Percentiles rank a stretch among this genome's conserved stretches.
phyloP scores from a whole-genome alignment of 441 rosid species.

The Brassica hybrid region DNA sequence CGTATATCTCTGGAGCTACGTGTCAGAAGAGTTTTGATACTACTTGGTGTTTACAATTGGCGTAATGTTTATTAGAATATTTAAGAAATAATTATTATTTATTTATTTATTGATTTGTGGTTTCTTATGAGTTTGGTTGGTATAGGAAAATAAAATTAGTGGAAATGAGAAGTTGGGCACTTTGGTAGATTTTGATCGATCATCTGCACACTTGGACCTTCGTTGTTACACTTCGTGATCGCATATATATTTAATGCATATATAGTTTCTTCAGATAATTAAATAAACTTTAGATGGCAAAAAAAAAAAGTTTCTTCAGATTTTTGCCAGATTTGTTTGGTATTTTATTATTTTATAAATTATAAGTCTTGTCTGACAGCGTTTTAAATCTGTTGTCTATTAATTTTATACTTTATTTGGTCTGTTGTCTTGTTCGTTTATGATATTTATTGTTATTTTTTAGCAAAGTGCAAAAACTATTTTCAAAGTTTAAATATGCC shows the following conservation, averaged over 20 bases:
- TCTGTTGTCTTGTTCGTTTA: not conserved
- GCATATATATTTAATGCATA: not conserved
- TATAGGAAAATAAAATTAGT: conserved; percentile 17
- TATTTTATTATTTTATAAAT: not conserved
- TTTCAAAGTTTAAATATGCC: conserved; percentile 1
- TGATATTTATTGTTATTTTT: not conserved
- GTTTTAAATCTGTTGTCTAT: not conserved
- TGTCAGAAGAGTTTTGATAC: conserved; percentile 5
- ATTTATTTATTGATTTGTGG: conserved; percentile 10
- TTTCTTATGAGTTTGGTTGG: conserved; percentile 35
- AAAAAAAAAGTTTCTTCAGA: not conserved
- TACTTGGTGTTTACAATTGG: conserved; percentile 13
- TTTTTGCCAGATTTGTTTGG: not conserved
- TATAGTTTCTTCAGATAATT: not conserved
- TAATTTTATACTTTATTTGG: not conserved
- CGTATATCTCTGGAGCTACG: conserved; percentile 31
- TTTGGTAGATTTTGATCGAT: conserved; percentile 30
- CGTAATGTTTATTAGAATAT: not conserved
- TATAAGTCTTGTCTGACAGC: not conserved
- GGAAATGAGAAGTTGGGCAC: conserved; percentile 36
- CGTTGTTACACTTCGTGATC: conserved; percentile 19
- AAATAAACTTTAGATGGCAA: no score
- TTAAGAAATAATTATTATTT: no score
- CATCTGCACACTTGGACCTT: conserved; percentile 33
- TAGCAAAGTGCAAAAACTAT: not conserved